These are phyloP conservation scores for Nitzschia sp. DNA, from an alignment of 108 stramenopile genomes.

Conservation along the genomic window DNA sequence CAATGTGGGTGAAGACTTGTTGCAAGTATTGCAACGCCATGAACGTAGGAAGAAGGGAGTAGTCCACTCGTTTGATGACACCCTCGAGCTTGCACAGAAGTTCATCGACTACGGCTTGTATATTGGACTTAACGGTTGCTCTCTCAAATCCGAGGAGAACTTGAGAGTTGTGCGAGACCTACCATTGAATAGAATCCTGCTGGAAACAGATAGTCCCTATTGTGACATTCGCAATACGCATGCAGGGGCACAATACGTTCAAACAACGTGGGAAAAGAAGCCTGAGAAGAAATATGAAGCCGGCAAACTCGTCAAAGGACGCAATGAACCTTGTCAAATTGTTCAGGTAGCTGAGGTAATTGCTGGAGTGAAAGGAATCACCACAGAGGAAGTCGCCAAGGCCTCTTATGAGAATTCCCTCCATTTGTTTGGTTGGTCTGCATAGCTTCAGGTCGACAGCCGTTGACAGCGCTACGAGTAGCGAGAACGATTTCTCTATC, in stretches of 20 bases:
- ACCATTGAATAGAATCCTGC: constrained; percentile 73
- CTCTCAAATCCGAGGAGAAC: constrained; percentile 88
- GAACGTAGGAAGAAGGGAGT: constrained; percentile 57
- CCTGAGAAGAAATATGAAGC: constrained; percentile 79
- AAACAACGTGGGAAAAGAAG: constrained; percentile 64
- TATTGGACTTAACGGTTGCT: constrained; percentile 96
- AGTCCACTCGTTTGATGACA: constrained; percentile 90
- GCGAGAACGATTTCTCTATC: no score
- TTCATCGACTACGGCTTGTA: constrained; percentile 81
- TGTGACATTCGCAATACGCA: constrained; percentile 46
- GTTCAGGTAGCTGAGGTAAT: constrained; percentile 85
- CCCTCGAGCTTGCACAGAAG: constrained; percentile 71
- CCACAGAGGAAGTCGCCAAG: constrained; percentile 59
- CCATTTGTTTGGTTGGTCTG: constrained; percentile 46
- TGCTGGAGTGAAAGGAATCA: constrained; percentile 63
- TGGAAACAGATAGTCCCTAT: no score
- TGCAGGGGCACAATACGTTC: constrained; percentile 62
- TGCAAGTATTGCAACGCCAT: constrained; percentile 57
- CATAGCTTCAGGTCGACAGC: no score
- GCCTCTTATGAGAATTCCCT: constrained; percentile 62
- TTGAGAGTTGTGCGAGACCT: constrained; percentile 67
- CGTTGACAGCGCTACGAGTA: no score
- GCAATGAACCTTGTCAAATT: constrained; percentile 88
- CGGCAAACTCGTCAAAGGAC: constrained; percentile 77
- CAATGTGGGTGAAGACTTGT: constrained; percentile 78